phyloP scores from a whole-genome alignment of 352 stramenopile genomes.

The Pythium chondricola region DNA sequence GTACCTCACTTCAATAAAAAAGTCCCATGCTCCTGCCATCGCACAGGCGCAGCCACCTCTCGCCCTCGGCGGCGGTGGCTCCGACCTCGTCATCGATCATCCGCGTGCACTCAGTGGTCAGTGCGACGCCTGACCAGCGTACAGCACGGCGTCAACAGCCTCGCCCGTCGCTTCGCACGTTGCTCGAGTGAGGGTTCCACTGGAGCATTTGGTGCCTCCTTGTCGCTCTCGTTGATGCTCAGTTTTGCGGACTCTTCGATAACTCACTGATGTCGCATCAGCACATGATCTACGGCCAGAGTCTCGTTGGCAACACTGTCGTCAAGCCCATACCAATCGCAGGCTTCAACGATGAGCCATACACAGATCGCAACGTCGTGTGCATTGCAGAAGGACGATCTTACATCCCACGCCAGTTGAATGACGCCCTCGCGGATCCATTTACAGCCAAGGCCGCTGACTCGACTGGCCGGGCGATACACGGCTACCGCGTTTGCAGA shows the following conservation, averaged over 20 bases:
- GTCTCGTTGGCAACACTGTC: background rate
- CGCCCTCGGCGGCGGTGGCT: too few relatives aligned
- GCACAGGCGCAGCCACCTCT: too few relatives aligned
- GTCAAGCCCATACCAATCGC: slow-evolving; percentile 1
- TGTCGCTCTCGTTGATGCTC: slow-evolving; percentile 12
- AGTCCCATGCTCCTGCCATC: too few relatives aligned
- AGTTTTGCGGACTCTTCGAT: slow-evolving; percentile 18
- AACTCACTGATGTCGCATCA: slow-evolving; percentile 1
- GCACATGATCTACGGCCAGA: slow-evolving; percentile 1
- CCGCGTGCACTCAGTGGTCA: too few relatives aligned
- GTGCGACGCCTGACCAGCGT: too few relatives aligned
- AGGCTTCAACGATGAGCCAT: slow-evolving; percentile 31
- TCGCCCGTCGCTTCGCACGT: background rate
- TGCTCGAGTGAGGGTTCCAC: slow-evolving; percentile 16
- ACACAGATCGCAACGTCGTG: slow-evolving; percentile 26
- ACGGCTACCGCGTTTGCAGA: slow-evolving; percentile 16
- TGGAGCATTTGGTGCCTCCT: slow-evolving; percentile 23
- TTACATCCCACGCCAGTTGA: slow-evolving; percentile 24
- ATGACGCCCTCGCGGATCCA: slow-evolving; percentile 4
- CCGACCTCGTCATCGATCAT: too few relatives aligned
- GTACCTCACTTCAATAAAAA: too few relatives aligned
- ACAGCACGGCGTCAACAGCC: background rate
- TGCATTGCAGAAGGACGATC: slow-evolving; percentile 15
- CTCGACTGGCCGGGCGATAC: slow-evolving; percentile 2
- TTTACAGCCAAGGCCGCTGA: background rate